Base-by-base conservation (phyloP, 1,284 basidiomycete genomes). In the Tilletia indica region DNA sequence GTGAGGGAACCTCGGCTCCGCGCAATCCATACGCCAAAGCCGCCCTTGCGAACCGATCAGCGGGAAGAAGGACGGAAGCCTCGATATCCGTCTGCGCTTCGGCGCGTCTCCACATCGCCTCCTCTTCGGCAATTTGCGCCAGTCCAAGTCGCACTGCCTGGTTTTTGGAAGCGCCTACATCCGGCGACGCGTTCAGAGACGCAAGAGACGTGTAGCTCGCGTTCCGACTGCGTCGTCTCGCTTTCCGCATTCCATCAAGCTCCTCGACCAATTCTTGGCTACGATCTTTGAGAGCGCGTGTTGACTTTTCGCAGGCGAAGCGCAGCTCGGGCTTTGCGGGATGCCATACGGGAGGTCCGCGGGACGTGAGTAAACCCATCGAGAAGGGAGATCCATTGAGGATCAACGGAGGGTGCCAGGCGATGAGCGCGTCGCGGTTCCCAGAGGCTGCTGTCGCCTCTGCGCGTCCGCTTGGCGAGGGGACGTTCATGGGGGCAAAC, bases 381-480 rank as follows among this genome's bases (percentile, higher is more conserved):
- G 90, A 91, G 69, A 98, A 88, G 2, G 96, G 96, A 0, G 93
- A 94, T 4, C 94, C 96, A 45, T 91, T 89, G 66, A 96, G 79
- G 47, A 98, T 86, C 73, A 93, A 90, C 47, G 85, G 84, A 16
- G 82, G 71, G 11, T 49, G 70, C 82, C 82, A 82, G 25, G 72
- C 11, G 12, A 64, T 64, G 16, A 64, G 61, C 12, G 34, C 61
- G 36, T 39, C 34, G 31, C 34, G 31, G 9, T 38, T 19, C 36
- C 3, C 4, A 3, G 31, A 19, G n/a, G 38, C 36, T 14, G 34
- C 12, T 12, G 16, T 21, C 36, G 14, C n/a, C 1, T 38, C 36
- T 3, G n/a, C 61, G 16, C 61, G 34, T 19, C 36, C 38, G 21
- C 16, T 21, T 6, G 61, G 61, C 16, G 61, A 64, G 12, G 31